Evolutionary conservation across 768 basidiomycete genomes (phyloP), one percentile per base, ranked within the genome.

Genomic region (Guyanaporus albipodus): DNA sequence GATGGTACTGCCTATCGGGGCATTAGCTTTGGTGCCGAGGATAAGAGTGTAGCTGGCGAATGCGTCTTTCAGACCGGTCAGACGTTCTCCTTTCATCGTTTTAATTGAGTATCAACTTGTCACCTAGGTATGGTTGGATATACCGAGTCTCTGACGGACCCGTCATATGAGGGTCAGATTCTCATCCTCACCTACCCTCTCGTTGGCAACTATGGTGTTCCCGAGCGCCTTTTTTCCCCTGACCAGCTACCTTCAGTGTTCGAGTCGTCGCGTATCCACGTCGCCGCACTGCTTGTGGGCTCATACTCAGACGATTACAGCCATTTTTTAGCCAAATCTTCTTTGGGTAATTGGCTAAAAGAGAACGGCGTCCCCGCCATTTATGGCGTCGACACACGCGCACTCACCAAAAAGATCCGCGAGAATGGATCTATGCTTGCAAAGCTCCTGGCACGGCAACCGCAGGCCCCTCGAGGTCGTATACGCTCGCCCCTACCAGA

Each of bases 21-120:
- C 28, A 83, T 88, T 64, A 91, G 87, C 61, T 98, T 99, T 62
- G 96, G 96, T 60, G 92, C 91, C 4, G 79, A 91, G 58, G 80
- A 78, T 37, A 94, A 91, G 70, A 93, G 90, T 62, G 77, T 95
- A 26, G 79, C 95, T 15, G 96, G 96, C 58, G 96, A 99, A 79
- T 98, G 96, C 68, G 96, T 99, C 62, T 99, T 99, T 73, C 95
- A 97, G 74, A 99, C 96, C 32, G 96, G 96, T 94, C 61, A 66
- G 85, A 57, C 60, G 37, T 52, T 42, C 47, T 52, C 41, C 49
- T 19, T 18, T 48, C 22, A 42, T 50, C 29, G 34, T 41, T 26
- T 33, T 36, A 19, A 44, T 42, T 42, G 39, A 36, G 41, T 47
- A 54, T 55, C 48, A 61, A 60, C 46, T 38, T 19, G 26, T 36